A percentile compares a stretch with the other conserved stretches of the same genome.
Conservation (phyloP, 345 rosid species). For the Trapa incisa region DNA sequence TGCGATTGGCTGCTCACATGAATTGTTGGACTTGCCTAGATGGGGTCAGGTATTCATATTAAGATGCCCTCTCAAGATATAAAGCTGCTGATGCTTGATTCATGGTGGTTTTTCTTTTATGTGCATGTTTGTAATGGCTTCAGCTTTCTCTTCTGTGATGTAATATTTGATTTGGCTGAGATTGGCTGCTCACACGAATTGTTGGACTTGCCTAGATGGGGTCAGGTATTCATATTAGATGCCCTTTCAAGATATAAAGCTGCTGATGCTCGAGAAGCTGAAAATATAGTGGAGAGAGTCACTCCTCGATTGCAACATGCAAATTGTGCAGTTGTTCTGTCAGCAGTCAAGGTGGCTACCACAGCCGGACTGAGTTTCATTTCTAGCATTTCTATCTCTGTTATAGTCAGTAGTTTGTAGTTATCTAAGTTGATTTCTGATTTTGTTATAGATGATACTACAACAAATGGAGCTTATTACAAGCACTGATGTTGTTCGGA, state of each 20-base stretch:
- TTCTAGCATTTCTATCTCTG: neutral
- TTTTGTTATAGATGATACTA: conserved; percentile 71
- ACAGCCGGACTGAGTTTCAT: neutral
- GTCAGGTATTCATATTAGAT: conserved; percentile 97
- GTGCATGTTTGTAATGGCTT: neutral
- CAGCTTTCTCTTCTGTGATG: neutral
- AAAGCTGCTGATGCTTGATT: conserved; percentile 91
- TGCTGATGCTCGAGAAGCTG: conserved; percentile 98
- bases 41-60: conserved; percentile 99
- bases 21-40: conserved; percentile 26
- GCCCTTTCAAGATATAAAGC: conserved; percentile 94
- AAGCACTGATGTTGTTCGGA: conserved; percentile 92
- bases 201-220: conserved; percentile 59
- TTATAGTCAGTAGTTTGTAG: neutral
- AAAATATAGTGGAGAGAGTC: conserved; percentile 96
- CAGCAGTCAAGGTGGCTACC: conserved; percentile 78
- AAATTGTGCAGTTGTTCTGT: conserved; percentile 97
- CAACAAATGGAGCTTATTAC: conserved; percentile 98
- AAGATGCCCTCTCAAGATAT: conserved; percentile 85
- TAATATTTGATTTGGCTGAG: neutral
- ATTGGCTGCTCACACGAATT: neutral
- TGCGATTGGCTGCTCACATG: neutral
- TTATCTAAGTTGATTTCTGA: neutral
- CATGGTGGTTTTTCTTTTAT: no score
- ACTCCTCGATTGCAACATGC: conserved; percentile 98